These are phyloP conservation scores for Echria macrotheca DNA, from an alignment of 495 filamentous ascomycete genomes.

Conservation along the genomic window DNA sequence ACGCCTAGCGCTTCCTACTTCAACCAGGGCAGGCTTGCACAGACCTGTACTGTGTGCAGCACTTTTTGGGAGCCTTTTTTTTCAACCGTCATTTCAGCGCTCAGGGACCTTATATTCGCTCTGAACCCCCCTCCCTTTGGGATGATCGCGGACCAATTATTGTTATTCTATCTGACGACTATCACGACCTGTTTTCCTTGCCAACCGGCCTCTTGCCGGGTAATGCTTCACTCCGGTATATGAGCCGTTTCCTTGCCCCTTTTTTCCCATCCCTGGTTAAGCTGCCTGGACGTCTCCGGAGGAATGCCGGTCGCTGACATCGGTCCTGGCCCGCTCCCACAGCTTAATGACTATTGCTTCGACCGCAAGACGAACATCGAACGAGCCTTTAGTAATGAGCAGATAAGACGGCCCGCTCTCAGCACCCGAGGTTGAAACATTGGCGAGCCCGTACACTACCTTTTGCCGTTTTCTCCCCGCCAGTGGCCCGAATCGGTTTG, in stretches of 20 bases:
- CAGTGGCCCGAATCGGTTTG: slow-evolving; percentile 8
- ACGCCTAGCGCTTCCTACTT: slow-evolving; percentile 6
- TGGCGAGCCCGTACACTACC: slow-evolving; percentile 6
- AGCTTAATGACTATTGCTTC: slow-evolving; percentile 8
- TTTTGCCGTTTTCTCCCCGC: background rate
- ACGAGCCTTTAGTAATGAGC: slow-evolving; percentile 7
- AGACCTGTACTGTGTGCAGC: slow-evolving; percentile 2
- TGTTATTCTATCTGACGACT: slow-evolving; percentile 7
- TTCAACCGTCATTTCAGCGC: slow-evolving; percentile 13
- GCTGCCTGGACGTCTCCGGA: background rate
- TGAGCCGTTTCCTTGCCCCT: slow-evolving; percentile 2
- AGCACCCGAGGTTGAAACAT: slow-evolving; percentile 10
- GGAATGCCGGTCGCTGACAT: slow-evolving; percentile 4
- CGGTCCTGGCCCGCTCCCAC: background rate
- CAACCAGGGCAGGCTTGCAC: slow-evolving; percentile 4
- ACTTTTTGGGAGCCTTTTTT: slow-evolving; percentile 1
- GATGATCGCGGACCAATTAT: slow-evolving; percentile 1
- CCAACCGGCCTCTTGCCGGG: slow-evolving; percentile 1
- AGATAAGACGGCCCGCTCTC: background rate
- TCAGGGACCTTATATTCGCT: slow-evolving; percentile 11
- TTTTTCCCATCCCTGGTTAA: slow-evolving; percentile 6
- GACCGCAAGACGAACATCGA: background rate
- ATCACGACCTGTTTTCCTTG: slow-evolving; percentile 6
- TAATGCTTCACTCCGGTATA: slow-evolving; percentile 10
- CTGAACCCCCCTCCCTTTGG: slow-evolving; percentile 1